Base-by-base conservation (phyloP, 83 land plant species). In the Thuja plicata region DNA sequence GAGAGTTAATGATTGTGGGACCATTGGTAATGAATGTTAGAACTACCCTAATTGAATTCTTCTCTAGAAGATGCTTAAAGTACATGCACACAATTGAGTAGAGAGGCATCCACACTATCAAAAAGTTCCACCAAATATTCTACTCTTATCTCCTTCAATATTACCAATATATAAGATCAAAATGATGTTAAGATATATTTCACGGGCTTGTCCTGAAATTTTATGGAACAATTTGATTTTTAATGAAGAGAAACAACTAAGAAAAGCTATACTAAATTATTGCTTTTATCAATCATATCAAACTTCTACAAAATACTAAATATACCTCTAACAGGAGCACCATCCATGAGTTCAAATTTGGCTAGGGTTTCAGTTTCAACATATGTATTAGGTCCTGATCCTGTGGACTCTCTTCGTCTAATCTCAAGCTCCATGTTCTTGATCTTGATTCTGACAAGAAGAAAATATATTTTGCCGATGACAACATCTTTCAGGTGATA, bases 371-470 rank as follows among this genome's bases (percentile, higher is more conserved):
- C 99, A 60, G 97, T 97, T 92, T 98, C 99, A 80, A 97, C 98
- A 92, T 97, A 95, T n/a, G 97, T 97, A 84, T 97, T 98, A 5
- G 97, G 93, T 46, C 99, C 99, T 37, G 99, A 97, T 15, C 99
- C 99, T 30, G 99, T 98, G 79, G 99, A 98, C 88, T 98, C 99
- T 85, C 99, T 92, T 13, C 99, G 96, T 87, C 99, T 92, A 74
- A 98, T 95, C 91, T 98, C 99, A 88, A 98, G 97, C 89, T 98
- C 99, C 99, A 98, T 98, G 88, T 98, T 97, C 89, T 98, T 98
- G 73, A 98, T 92, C 91, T 98, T 98, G 88, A 98, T 97, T 87
- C 99, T 95, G 10, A 98, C 99, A 52, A 98, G 96, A 91, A 97
- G 95, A 88, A 98, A 98, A 89, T 96, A 98, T 70, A 98, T 98